These are phyloP conservation scores for Dictyostelium discoideum DNA, from an alignment of 78 protist species.

Conservation along the genomic window DNA sequence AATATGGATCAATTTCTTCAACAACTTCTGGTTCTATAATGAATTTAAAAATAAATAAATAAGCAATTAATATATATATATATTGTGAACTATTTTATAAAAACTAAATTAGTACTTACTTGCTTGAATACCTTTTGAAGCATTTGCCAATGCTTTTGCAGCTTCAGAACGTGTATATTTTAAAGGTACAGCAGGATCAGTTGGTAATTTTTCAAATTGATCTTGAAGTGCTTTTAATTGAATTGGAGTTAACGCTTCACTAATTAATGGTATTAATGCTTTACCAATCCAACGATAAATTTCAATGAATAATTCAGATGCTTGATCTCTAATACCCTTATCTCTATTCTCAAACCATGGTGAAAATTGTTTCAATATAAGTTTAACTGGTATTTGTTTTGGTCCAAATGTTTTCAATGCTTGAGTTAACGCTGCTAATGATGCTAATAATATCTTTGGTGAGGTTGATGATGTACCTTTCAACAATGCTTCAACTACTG, in stretches of 20 bases:
- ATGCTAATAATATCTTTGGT: conserved; percentile 32
- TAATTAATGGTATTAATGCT: conserved; percentile 13
- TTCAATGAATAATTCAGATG: conserved; percentile 44
- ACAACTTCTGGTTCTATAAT: background rate
- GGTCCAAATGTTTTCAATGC: conserved; percentile 76
- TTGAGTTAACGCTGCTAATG: conserved; percentile 8
- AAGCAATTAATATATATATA: background rate
- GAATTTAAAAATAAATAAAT: too few species aligned
- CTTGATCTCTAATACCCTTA: conserved; percentile 71
- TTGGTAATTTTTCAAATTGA: conserved; percentile 62
- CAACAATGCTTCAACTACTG: conserved; percentile 46
- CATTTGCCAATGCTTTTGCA: conserved; percentile 42
- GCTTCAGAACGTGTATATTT: conserved; percentile 71
- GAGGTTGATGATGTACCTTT: conserved; percentile 58
- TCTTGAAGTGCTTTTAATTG: conserved; percentile 42
- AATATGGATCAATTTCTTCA: conserved; percentile 70
- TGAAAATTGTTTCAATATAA: conserved; percentile 35
- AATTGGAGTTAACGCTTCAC: conserved; percentile 32
- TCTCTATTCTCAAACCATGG: conserved; percentile 84
- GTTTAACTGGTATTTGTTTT: conserved; percentile 39
- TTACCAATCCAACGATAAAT: conserved; percentile 73
- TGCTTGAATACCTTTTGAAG: background rate
- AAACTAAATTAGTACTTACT: background rate
- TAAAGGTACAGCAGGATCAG: conserved; percentile 61
- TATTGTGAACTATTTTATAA: background rate